These are phyloP conservation scores for Malus domestica DNA, from an alignment of 306 rosid species.

Conservation along the genomic window ASM211411v1 NC_041805.1:33825001-33825500, in stretches of 20 bases:
- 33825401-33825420: neutral
- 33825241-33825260: neutral
- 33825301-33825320: neutral
- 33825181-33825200: too few species aligned
- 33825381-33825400: neutral
- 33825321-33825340: neutral
- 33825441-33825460: neutral
- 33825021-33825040: too few species aligned
- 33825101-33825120: too few species aligned
- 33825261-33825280: neutral
- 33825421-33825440: neutral
- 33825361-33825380: neutral
- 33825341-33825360: neutral
- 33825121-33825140: too few species aligned
- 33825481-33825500: slow-evolving; percentile 10
- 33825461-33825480: slow-evolving; percentile 3
- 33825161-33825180: too few species aligned
- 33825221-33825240: neutral
- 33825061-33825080: too few species aligned
- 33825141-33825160: too few species aligned
- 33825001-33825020: too few species aligned
- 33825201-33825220: neutral
- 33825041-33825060: too few species aligned
- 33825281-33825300: neutral
- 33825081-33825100: too few species aligned